Evolutionary conservation across 176 grass and related monocot species (phyloP).

Genomic region (Musa itinerans): DNA sequence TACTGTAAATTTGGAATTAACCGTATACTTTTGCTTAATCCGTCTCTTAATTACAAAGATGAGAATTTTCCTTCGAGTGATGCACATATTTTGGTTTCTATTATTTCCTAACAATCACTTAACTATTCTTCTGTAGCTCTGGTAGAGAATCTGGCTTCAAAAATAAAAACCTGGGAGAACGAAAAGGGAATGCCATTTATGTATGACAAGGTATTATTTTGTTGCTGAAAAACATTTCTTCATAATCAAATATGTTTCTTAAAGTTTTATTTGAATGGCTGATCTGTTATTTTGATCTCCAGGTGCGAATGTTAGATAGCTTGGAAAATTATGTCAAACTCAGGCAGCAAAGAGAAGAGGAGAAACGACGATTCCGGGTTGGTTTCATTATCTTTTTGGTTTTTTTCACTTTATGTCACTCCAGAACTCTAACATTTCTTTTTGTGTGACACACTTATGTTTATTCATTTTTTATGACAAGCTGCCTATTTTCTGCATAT

Average conservation of each 20-base stretch:
- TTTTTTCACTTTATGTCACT: not conserved
- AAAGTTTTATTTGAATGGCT: slow-evolving; percentile 9
- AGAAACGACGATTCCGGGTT: slow-evolving; percentile 57
- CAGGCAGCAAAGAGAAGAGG: slow-evolving; percentile 68
- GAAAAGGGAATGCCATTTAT: slow-evolving; percentile 73
- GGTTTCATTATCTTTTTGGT: slow-evolving; percentile 9
- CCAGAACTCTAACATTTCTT: too few relatives aligned
- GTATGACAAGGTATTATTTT: slow-evolving; percentile 55
- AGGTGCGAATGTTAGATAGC: slow-evolving; percentile 52
- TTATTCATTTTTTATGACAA: too few relatives aligned
- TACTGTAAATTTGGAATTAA: too few relatives aligned
- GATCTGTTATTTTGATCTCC: slow-evolving; percentile 8
- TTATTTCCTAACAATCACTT: not conserved
- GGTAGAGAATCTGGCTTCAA: slow-evolving; percentile 64
- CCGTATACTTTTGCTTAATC: too few relatives aligned
- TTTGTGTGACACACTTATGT: too few relatives aligned
- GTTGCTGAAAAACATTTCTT: slow-evolving; percentile 1
- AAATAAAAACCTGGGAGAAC: slow-evolving; percentile 73
- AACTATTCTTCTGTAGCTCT: slow-evolving; percentile 41
- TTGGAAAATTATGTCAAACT: slow-evolving; percentile 55
- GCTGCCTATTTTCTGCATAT: too few relatives aligned
- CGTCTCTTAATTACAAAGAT: too few relatives aligned
- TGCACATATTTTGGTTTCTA: not conserved
- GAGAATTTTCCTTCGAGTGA: too few relatives aligned
- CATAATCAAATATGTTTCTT: not conserved